Evolutionary conservation across 2,329 filamentous ascomycete species (phyloP).

Genomic region (Cladobotryum mycophilum): DNA sequence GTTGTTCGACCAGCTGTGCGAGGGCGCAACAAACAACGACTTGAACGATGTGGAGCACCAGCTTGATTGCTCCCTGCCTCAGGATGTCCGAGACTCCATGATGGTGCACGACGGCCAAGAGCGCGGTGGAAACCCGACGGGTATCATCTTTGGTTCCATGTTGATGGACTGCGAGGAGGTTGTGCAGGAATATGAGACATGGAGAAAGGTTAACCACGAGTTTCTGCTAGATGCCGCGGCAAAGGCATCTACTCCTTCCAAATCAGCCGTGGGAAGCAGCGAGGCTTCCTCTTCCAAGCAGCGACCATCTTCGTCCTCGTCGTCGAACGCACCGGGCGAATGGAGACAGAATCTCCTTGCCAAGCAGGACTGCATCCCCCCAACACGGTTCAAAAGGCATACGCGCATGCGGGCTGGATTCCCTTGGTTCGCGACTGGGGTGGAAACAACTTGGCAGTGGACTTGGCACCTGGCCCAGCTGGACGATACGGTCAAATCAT

Average conservation of each 20-base stretch:
- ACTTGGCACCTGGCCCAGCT: constrained; percentile 81
- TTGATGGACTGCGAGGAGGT: constrained; percentile 97
- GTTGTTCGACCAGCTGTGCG: constrained; percentile 85
- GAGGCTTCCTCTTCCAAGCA: constrained; percentile 64
- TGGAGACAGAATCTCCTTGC: constrained; percentile 84
- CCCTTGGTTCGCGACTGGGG: constrained; percentile 96
- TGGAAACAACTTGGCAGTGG: constrained; percentile 92
- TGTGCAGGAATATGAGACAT: constrained; percentile 94
- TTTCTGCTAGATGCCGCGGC: constrained; percentile 61
- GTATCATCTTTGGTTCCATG: constrained; percentile 91
- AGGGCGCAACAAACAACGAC: constrained; percentile 88
- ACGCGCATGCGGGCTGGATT: constrained; percentile 92
- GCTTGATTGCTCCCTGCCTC: constrained; percentile 85
- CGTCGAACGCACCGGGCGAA: constrained; percentile 48
- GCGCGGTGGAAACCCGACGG: constrained; percentile 81
- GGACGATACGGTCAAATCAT: constrained; percentile 97
- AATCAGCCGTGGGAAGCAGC: constrained; percentile 60
- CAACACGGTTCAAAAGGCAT: constrained; percentile 82
- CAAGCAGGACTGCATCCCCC: constrained; percentile 83
- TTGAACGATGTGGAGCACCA: constrained; percentile 95
- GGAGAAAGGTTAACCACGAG: constrained; percentile 88
- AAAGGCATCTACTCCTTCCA: constrained; percentile 60
- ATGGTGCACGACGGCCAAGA: constrained; percentile 95
- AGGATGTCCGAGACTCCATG: constrained; percentile 88
- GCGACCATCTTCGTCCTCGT: constrained; percentile 38